These are phyloP conservation scores for Chlamydomonas eustigma DNA, from an alignment of 139 green algal species.

Conservation along the genomic window DNA sequence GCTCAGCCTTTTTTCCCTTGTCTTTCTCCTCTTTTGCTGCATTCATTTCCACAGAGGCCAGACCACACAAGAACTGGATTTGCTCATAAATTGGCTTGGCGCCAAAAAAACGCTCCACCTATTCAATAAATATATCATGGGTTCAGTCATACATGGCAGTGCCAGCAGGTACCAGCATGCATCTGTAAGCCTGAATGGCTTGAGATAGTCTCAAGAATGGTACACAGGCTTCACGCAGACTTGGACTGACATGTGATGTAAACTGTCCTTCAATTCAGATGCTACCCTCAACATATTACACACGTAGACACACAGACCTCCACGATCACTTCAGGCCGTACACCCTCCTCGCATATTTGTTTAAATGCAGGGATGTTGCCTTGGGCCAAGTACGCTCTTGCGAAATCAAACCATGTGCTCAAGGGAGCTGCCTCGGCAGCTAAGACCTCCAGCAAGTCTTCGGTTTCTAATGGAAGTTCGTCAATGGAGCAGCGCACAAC, in stretches of 20 bases:
- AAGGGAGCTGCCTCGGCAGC: conserved; percentile 63
- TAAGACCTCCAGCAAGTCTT: conserved; percentile 66
- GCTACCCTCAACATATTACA: too few relatives aligned
- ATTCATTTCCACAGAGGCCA: conserved; percentile 59
- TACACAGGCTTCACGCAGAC: too few relatives aligned
- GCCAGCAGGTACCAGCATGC: too few relatives aligned
- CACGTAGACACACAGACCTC: not conserved
- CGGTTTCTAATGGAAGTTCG: conserved; percentile 46
- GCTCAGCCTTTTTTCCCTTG: conserved; percentile 14
- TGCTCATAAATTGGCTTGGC: conserved; percentile 49
- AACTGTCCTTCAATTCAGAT: not conserved
- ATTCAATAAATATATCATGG: too few relatives aligned
- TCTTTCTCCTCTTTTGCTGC: conserved; percentile 32
- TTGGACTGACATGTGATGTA: too few relatives aligned
- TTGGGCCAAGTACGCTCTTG: conserved; percentile 60
- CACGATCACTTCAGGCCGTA: not conserved
- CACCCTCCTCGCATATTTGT: conserved; percentile 28
- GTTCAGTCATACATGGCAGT: too few relatives aligned
- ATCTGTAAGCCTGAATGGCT: too few relatives aligned
- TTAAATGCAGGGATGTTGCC: conserved; percentile 33
- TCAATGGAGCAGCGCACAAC: conserved; percentile 48
- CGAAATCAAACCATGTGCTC: conserved; percentile 65
- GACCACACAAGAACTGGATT: conserved; percentile 68
- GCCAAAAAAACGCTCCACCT: conserved; percentile 34
- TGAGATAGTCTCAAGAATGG: too few relatives aligned